Percentiles rank a stretch among this genome's conserved stretches.
Conservation (phyloP, 352 stramenopile genomes). For the Phytophthora gonapodyides region DNA sequence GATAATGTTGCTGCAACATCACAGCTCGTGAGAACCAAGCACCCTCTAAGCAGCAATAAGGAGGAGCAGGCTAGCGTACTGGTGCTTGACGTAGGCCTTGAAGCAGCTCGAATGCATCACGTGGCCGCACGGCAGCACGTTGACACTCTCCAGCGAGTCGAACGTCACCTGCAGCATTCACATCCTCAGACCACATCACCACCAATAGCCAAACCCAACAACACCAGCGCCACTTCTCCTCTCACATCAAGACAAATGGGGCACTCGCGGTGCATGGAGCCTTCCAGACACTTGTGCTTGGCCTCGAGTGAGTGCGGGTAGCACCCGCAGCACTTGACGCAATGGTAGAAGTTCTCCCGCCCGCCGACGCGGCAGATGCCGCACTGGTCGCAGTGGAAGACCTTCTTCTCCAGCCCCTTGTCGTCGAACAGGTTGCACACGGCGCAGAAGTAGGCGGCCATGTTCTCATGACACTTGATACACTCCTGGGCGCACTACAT, state of each 20-base stretch:
- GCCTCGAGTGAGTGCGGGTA: constrained; percentile 70
- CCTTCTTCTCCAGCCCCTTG: constrained; percentile 57
- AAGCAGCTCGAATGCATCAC: constrained; percentile 76
- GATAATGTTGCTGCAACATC: constrained; percentile 44
- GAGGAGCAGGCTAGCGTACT: constrained; percentile 31
- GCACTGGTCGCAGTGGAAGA: constrained; percentile 80
- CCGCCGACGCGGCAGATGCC: constrained; percentile 80
- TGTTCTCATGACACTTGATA: constrained; percentile 44
- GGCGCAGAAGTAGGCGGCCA: constrained; percentile 69
- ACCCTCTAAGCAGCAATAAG: neutral
- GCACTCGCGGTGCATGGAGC: constrained; percentile 82
- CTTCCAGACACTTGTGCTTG: constrained; percentile 82
- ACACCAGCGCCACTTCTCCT: neutral
- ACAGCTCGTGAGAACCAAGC: constrained; percentile 12
- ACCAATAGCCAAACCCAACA: neutral
- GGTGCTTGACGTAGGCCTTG: constrained; percentile 63
- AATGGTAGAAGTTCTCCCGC: constrained; percentile 84
- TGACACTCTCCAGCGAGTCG: constrained; percentile 70
- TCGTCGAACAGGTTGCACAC: constrained; percentile 81
- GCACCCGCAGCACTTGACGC: constrained; percentile 75
- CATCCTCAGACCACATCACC: constrained; percentile 3
- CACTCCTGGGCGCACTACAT: constrained; percentile 61
- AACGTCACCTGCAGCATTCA: constrained; percentile 60
- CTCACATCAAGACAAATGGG: constrained; percentile 79
- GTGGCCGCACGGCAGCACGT: constrained; percentile 75